Conservation (phyloP, 495 filamentous ascomycete genomes). For the Aspergillus homomorphus region DNA sequence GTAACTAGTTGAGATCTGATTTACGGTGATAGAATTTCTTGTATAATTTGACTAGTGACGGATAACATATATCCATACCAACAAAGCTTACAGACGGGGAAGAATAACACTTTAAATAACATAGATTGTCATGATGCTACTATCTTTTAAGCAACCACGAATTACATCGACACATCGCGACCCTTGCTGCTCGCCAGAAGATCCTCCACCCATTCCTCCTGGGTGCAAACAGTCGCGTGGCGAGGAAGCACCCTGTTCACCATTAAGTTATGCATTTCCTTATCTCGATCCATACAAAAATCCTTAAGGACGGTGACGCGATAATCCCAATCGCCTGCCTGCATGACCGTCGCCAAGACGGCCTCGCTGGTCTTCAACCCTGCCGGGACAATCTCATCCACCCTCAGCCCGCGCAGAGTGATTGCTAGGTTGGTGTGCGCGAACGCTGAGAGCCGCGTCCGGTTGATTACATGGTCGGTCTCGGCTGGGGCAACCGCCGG, state of each 20-base stretch:
- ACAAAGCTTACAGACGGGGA: too few relatives aligned
- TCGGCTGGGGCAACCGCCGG: conserved; percentile 20
- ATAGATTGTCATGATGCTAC: too few relatives aligned
- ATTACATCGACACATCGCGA: neutral
- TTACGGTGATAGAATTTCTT: neutral
- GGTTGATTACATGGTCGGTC: conserved; percentile 31
- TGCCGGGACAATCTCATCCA: conserved; percentile 29
- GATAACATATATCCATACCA: too few relatives aligned
- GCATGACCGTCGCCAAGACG: conserved; percentile 39
- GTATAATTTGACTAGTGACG: too few relatives aligned
- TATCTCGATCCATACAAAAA: conserved; percentile 35
- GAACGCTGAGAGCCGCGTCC: conserved; percentile 39
- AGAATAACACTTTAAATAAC: too few relatives aligned
- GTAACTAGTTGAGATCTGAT: conserved; percentile 32
- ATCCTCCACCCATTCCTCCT: conserved; percentile 18
- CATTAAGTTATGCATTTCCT: conserved; percentile 33
- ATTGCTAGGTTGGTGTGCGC: conserved; percentile 34
- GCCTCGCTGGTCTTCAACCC: conserved; percentile 39
- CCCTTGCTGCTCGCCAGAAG: neutral
- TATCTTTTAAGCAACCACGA: too few relatives aligned
- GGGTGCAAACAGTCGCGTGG: conserved; percentile 23
- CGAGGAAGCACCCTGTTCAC: conserved; percentile 34
- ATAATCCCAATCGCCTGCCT: conserved; percentile 38
- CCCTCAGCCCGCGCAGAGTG: conserved; percentile 29
- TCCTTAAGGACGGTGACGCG: conserved; percentile 34